Evolutionary conservation across 495 filamentous ascomycete genomes (phyloP).

Genomic region (Aspergillus cristatus): DNA sequence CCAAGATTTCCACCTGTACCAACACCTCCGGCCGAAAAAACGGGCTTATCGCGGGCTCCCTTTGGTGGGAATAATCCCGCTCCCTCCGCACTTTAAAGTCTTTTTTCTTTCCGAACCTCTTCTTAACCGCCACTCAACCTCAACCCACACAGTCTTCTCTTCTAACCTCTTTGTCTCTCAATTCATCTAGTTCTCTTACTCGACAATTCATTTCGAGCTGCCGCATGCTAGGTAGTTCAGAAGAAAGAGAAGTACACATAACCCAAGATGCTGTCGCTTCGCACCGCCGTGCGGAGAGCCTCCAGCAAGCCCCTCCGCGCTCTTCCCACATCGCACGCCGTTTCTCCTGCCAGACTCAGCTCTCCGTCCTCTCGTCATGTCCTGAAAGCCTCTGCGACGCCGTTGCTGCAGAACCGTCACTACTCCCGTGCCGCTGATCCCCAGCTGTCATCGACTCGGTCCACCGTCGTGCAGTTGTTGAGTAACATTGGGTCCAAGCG

Average conservation of each 20-base stretch:
- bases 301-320: slow-evolving; percentile 33
- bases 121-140: no score
- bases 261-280: slow-evolving; percentile 39
- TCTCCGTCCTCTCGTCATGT: slow-evolving; percentile 15
- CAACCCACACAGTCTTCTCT: no score
- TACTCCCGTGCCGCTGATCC: slow-evolving; percentile 41
- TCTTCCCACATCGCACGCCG: slow-evolving; percentile 35
- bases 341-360: slow-evolving; percentile 22
- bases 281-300: slow-evolving; percentile 42
- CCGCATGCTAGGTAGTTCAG: slow-evolving; percentile 37
- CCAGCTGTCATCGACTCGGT: slow-evolving; percentile 56
- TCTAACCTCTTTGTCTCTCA: no score
- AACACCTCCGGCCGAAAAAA: no score
- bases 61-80: no score
- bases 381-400: slow-evolving; percentile 19
- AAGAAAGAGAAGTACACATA: no score
- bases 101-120: no score
- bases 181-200: slow-evolving; percentile 11
- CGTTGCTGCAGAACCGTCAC: slow-evolving; percentile 26
- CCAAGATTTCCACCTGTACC: no score
- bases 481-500: slow-evolving; percentile 96
- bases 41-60: no score
- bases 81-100: no score
- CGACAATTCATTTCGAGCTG: slow-evolving; percentile 27
- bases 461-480: slow-evolving; percentile 85